Evolutionary conservation across 2,329 filamentous ascomycete species (phyloP), one percentile per base, ranked within the genome.

Genomic region (Dactylellina cionopaga): DNA sequence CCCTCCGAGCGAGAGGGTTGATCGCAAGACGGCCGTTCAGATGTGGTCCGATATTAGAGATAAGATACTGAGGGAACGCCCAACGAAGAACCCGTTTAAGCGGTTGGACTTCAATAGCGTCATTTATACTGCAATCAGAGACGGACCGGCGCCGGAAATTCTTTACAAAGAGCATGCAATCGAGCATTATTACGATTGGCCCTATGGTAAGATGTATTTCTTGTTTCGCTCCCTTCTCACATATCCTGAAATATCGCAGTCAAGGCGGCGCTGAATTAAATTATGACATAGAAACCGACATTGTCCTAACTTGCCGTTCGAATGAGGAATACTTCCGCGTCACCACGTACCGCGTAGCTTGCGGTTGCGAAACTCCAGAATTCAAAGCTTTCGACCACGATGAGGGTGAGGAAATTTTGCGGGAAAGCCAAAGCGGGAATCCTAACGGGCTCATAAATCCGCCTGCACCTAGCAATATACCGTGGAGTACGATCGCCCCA

Each of bases 161-260:
- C n/a, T 1, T 9, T 4, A 27, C 24, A 24, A 39, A 11, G 15
- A 9, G 5, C 52, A 68, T 35, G 5, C 11, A 11, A 24, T 9
- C 15, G 11, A 13, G 5, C 54, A 68, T 39, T n/a, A 46, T 22
- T 27, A 29, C 11, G 63, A 68, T 17, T 68, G 63, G 63, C 44
- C 63, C 3, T 68, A 60, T 24, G 63, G 63, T 68, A 55, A 37
- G 54, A 31, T 11, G 17, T 6, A 19, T 22, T 19, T 44, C 41
- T 44, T 19, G 17, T 17, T 44, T 17, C 5, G 2, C 6, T 44
- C n/a, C 41, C 41, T n/a, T n/a, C n/a, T n/a, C n/a, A n/a, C n/a
- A n/a, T n/a, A n/a, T n/a, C n/a, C n/a, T n/a, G n/a, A n/a, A n/a
- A n/a, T n/a, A n/a, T n/a, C n/a, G n/a, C n/a, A n/a, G n/a, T n/a